Evolutionary conservation across 225 moss, liverwort and hornwort genomes (phyloP), one percentile per base, ranked within the genome.

Genomic region (Neckera pumila): DNA sequence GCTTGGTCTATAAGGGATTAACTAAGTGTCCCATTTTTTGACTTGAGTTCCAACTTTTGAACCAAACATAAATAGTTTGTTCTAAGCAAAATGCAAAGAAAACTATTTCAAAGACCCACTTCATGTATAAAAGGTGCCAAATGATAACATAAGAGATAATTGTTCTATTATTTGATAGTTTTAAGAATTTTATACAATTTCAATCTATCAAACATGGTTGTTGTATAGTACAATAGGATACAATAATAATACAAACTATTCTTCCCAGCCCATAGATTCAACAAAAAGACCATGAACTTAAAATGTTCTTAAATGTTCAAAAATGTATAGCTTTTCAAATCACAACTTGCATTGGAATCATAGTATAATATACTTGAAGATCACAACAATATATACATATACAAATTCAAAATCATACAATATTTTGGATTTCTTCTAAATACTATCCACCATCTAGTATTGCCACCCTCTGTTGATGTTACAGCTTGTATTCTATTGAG

Each of bases 401-500:
- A 15, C 26, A n/a, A 70, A 70, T 70, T 40, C 25, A 70, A 70
- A 70, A 26, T 70, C 40, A 40, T 40, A 40, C 9, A 23, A 40
- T 1, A 40, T 14, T 38, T 38, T 69, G 1, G 23, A 69, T 69
- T 69, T 40, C 69, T 69, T 38, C 4, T 40, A 23, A 23, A 23
- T 0, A 40, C 8, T 23, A 40, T 70, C 25, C 14, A 71, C 9
- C 8, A 71, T 71, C 3, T 71, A 5, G 9, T 42, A 3, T 5
- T 42, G 4, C 15, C 16, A 72, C 16, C 10, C 0, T 71, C 27
- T 2, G 2, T 0, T 15, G 3, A 42, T 26, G 16, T 27, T 27
- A 5, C 0, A 72, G 0, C 17, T 27, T 43, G 2, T 27, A 72
- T 43, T 27, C 6, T 27, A 42, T 16, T 72, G 3, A 4, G 5